Evolutionary conservation across 495 filamentous ascomycete genomes (phyloP).

Genomic region (Penicillium salamii): DNA sequence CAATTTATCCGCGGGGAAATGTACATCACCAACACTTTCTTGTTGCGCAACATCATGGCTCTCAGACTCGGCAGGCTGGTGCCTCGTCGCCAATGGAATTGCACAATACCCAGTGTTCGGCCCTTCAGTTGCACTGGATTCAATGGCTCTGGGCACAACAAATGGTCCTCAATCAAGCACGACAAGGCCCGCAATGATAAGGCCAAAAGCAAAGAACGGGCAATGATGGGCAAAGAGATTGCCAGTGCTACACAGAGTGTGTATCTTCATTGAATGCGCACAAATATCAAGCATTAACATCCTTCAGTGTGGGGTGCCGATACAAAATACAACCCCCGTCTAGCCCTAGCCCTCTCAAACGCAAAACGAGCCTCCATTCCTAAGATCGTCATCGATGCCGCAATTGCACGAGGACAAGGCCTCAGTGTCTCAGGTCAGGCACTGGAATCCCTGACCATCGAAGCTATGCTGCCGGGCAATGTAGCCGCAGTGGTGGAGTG

Average conservation of each 20-base stretch:
- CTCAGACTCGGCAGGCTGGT: conserved; percentile 15
- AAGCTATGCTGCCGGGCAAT: conserved; percentile 75
- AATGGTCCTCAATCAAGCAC: conserved; percentile 94
- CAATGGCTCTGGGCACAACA: conserved; percentile 71
- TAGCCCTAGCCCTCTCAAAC: conserved; percentile 65
- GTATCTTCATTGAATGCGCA: conserved; percentile 6
- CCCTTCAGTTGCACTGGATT: conserved; percentile 51
- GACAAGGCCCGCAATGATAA: conserved; percentile 82
- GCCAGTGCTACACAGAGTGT: conserved; percentile 53
- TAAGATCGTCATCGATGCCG: conserved; percentile 76
- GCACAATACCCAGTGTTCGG: conserved; percentile 19
- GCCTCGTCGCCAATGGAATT: background rate
- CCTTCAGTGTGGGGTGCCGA: conserved; percentile 62
- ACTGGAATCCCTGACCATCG: conserved; percentile 73
- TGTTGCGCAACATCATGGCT: conserved; percentile 9
- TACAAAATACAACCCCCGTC: conserved; percentile 66
- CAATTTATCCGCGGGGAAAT: conserved; percentile 7
- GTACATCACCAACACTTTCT: conserved; percentile 9
- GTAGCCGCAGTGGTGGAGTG: conserved; percentile 81
- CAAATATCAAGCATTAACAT: conserved; percentile 8
- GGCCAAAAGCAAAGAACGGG: conserved; percentile 49
- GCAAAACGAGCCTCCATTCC: conserved; percentile 87
- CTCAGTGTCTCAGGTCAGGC: conserved; percentile 64
- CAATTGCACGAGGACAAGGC: conserved; percentile 86
- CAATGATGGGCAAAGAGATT: conserved; percentile 51